Conservation (phyloP, 2,329 filamentous ascomycete genomes). For the Botrytis elliptica region DNA sequence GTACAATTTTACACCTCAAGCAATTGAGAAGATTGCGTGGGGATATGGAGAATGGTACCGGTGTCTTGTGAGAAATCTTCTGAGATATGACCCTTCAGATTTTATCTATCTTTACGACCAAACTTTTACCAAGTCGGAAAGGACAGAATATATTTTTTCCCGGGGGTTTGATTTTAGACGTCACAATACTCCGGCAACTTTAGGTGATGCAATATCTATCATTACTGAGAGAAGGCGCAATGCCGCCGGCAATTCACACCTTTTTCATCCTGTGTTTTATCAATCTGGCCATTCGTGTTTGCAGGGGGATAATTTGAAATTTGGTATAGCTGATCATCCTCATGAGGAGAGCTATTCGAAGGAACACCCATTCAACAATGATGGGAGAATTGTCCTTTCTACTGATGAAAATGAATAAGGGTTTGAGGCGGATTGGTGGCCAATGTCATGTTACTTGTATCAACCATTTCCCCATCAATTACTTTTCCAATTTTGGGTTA, state of each 20-base stretch:
- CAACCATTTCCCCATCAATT: not conserved
- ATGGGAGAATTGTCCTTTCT: not conserved
- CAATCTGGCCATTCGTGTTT: slow-evolving; percentile 6
- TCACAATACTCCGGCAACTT: slow-evolving; percentile 33
- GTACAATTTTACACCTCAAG: slow-evolving; percentile 30
- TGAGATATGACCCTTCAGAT: slow-evolving; percentile 35
- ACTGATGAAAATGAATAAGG: not conserved
- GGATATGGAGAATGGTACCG: slow-evolving; percentile 34
- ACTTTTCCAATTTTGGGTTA: not conserved
- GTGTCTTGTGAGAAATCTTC: slow-evolving; percentile 31
- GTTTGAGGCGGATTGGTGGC: too few relatives aligned
- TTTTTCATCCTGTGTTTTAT: not conserved
- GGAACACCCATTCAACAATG: slow-evolving; percentile 15
- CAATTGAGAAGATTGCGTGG: slow-evolving; percentile 36
- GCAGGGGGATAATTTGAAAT: slow-evolving; percentile 12
- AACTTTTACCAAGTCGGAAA: slow-evolving; percentile 35
- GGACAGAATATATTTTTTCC: slow-evolving; percentile 31
- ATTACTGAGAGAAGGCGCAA: slow-evolving; percentile 3
- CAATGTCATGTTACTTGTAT: not conserved
- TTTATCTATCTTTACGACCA: slow-evolving; percentile 35
- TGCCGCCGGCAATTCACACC: not conserved
- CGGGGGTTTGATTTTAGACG: slow-evolving; percentile 29
- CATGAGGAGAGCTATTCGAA: slow-evolving; percentile 9
- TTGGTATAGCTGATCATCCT: slow-evolving; percentile 17
- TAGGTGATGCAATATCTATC: slow-evolving; percentile 19